Base-by-base conservation (phyloP, 768 basidiomycete species). In the Amanita subjunquillea region DNA sequence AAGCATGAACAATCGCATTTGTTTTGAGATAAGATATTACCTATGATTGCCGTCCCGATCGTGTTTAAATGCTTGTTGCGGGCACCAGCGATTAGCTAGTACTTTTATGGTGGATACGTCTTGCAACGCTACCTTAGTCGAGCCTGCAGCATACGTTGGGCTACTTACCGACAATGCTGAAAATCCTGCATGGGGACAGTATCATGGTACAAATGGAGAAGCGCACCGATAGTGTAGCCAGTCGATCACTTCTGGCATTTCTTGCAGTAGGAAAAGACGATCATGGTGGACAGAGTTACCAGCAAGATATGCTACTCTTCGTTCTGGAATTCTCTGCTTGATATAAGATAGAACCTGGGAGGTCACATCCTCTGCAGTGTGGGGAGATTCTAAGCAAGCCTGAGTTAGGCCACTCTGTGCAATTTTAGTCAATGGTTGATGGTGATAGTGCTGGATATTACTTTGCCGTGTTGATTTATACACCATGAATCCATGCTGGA, bases 401-500 rank as follows among this genome's bases (percentile, higher is more conserved):
- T 78, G 65, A 0, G 91, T 93, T 22, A 96, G 69, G 34, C 93
- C 93, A 53, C 90, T 87, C 87, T 90, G 6, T 57, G 27, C 50
- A 34, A 22, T 29, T 12, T 54, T 25, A 47, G 55, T 45, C 25
- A 37, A 29, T 39, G 23, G n/a, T 2, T 17, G 17, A 10, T 9
- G 13, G 22, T 13, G 39, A 22, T 43, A 43, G n/a, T 25, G 40
- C 45, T 9, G 50, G 29, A 46, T 65, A 78, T 55, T 57, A 87
- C 90, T 62, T 73, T 68, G 32, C 82, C 85, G 57, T 96, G 93
- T 55, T 91, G 89, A 5, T 77, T 76, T 27, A 70, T 81, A 65
- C 92, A 96, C 93, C 93, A 96, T 56, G 82, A 73, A 55, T 80
- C 76, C 93, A 96, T 96, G 15, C 89, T 92, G 49, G 10, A 4